Evolutionary conservation across 352 stramenopile species (phyloP).

Genomic region (Phytophthora pseudosyringae): DNA sequence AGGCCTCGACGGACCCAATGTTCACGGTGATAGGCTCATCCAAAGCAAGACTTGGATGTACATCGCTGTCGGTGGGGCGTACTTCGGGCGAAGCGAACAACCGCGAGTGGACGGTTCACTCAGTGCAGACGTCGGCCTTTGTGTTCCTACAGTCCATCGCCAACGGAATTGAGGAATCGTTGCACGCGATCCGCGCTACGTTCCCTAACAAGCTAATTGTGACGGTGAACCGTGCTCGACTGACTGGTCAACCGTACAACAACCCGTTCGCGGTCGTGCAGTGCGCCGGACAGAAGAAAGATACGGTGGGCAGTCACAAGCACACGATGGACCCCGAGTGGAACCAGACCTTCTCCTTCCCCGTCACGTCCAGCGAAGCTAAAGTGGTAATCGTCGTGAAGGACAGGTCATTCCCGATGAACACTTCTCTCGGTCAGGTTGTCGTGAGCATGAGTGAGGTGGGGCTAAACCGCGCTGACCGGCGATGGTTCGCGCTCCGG

Average conservation of each 20-base stretch:
- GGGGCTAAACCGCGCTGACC: slow-evolving; percentile 77
- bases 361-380: slow-evolving; percentile 78
- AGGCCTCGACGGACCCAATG: slow-evolving; percentile 82
- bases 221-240: slow-evolving; percentile 83
- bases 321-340: slow-evolving; percentile 92
- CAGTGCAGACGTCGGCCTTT: slow-evolving; percentile 88
- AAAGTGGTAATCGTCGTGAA: slow-evolving; percentile 76
- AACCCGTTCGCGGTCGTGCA: slow-evolving; percentile 85
- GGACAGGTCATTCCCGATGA: slow-evolving; percentile 76
- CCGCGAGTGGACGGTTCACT: slow-evolving; percentile 84
- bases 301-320: slow-evolving; percentile 87
- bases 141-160: slow-evolving; percentile 85
- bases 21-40: slow-evolving; percentile 83
- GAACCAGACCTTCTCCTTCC: slow-evolving; percentile 92
- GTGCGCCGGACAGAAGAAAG: slow-evolving; percentile 87
- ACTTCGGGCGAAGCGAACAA: slow-evolving; percentile 75
- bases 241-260: slow-evolving; percentile 89
- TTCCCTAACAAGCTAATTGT: slow-evolving; percentile 92
- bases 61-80: slow-evolving; percentile 80
- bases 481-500: slow-evolving; percentile 79
- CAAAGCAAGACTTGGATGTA: slow-evolving; percentile 73
- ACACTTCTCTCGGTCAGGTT: slow-evolving; percentile 79
- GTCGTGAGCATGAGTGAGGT: slow-evolving; percentile 82
- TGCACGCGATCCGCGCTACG: slow-evolving; percentile 81
- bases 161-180: slow-evolving; percentile 76